Base-by-base conservation (phyloP, 495 filamentous ascomycete genomes). In the Jackrogersella minutella region DNA sequence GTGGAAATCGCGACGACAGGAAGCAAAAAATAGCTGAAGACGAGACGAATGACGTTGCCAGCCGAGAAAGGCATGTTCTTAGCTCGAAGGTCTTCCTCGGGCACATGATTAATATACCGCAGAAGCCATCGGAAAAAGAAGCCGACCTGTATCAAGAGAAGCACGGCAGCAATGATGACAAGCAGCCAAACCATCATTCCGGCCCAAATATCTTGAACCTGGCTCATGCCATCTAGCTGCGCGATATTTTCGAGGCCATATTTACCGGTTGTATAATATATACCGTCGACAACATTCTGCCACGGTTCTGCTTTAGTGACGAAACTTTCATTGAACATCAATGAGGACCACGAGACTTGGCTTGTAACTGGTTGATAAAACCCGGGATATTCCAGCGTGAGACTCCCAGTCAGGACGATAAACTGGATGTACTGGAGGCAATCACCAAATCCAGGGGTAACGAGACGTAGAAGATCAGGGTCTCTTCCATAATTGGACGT, bases 391-490 rank as follows among this genome's bases (percentile, higher is more conserved):
- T 90, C 87, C 66, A 99, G 77, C 19, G 90, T 91, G 39, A 99
- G 78, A 37, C 89, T 87, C 1, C 96, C 96, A 0, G 93, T 93
- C 31, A 99, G 82, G 16, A 93, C 90, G 47, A 93, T 84, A 65
- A 96, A 98, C 72, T 99, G 95, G 28, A 99, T 89, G 73, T 98
- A 99, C 77, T 99, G 93, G 28, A 99, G 85, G 74, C 95, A 99
- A 68, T 99, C 95, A 9, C 92, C 93, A 74, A 99, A 99, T 0
- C 95, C 95, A 11, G 95, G 95, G 6, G 95, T 99, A 17, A 99
- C 93, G 31, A 98, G 80, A 28, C 95, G 90, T 37, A 99, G 81
- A 58, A 97, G 82, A 75, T 99, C 95, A 41, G 91, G 90, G 66
- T 99, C 96, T 68, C 93, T 88, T 26, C 95, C 96, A 74, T 93